Base-by-base conservation (phyloP, 179 eudicot genomes). In the Pouteria campechiana region DNA sequence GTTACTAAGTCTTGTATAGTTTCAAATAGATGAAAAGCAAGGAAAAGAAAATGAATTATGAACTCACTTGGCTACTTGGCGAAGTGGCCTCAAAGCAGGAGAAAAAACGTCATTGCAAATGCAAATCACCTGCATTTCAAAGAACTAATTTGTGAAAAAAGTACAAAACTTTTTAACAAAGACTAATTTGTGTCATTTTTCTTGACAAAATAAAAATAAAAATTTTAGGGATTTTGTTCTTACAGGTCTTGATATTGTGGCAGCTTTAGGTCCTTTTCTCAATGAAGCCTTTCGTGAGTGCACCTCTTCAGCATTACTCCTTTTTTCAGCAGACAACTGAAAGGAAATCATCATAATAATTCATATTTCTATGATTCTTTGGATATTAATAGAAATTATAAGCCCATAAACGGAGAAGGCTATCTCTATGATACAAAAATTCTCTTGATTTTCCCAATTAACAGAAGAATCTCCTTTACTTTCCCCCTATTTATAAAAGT, bases 31-130 rank as follows among this genome's bases (percentile, higher is more conserved):
- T 19, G 0, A 13, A 22, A 41, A 16, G 6, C 32, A 21, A 12
- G 31, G 12, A 46, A 8, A 31, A 13, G 27, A 14, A 14, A 47
- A 33, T 9, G n/a, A 28, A 18, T 27, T 17, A 40, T n/a, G 30
- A 25, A 68, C 96, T 76, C 69, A 87, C 99, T 79, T 83, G 58
- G 99, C 99, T 65, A 83, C 74, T 39, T 79, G 82, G 31, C 96
- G 96, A 64, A 92, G 64, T 56, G 94, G 78, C 65, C 96, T 82
- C 59, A 92, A 65, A 41, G 93, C 73, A 64, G 99, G 94, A 41
- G 96, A 85, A 71, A 86, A 92, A 41, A 92, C 74, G 52, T 92
- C 96, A 73, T 92, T 92, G 49, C 99, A 92, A 60, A 92, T 87
- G 72, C 99, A 92, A 59, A 92, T 87, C 49, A 92, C 82, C 99